Evolutionary conservation across 2,329 filamentous ascomycete genomes (phyloP), one percentile per base, ranked within the genome.

Genomic region (Xylaria sp.): DNA sequence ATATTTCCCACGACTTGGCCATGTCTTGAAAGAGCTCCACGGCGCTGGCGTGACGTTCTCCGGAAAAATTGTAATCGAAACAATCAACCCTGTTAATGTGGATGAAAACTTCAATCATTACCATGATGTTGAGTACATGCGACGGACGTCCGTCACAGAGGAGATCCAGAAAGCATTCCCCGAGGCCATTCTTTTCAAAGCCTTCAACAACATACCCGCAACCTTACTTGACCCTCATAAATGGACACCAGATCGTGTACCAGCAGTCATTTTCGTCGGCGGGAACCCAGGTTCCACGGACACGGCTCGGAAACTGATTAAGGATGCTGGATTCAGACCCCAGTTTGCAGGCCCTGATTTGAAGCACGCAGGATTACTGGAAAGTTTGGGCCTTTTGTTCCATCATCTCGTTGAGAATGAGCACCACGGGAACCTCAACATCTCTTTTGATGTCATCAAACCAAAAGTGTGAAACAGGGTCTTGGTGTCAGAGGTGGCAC

Each of bases 61-160:
- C 1, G 49, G 49, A 1, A 53, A 53, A 31, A 43, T 53, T 6
- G 37, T 53, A 1, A 41, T 53, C 11, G 37, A 33, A 5, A 53
- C 37, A 11, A 53, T 53, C 25, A 53, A 53, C 8, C 23, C 49
- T 19, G 37, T 38, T 15, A 33, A 41, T 3, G 49, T 53, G 35
- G 49, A 53, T n/a, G 25, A n/a, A n/a, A 17, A 43, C 6, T 53
- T 53, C 37, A 53, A 53, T n/a, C 48, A 52, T 29, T 52, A 33
- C 7, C 48, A 40, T 6, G 48, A 52, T n/a, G 15, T 31, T 10
- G 35, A 40, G 48, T 52, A 52, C 25, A 52, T 52, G 35, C 4
- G 29, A 10, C 25, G 25, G n/a, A 53, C 37, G 3, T 53, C 38
- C 25, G 40, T 29, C 27, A 43, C 37, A 8, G 51, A 54, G 27